These are phyloP conservation scores for Ampelocalamus luodianensis DNA, from an alignment of 176 grass and related monocot genomes.

Conservation along the genomic window DNA sequence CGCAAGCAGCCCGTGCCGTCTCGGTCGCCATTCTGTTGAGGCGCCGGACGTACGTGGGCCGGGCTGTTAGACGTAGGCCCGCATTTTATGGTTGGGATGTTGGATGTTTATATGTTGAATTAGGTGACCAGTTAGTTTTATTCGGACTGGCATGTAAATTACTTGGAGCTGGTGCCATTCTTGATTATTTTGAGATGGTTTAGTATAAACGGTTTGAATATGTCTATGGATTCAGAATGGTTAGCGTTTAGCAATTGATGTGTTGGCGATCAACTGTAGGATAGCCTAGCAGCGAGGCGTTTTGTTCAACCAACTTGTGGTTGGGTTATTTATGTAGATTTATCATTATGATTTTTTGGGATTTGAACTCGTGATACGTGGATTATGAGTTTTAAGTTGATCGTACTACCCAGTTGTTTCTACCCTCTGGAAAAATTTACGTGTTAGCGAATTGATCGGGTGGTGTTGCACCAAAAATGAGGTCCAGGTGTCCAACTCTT, in stretches of 20 bases:
- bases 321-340: too few relatives aligned
- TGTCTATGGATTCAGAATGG: background rate
- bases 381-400: too few relatives aligned
- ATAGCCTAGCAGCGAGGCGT: too few relatives aligned
- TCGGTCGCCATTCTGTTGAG: constrained; percentile 44
- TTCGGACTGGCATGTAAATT: background rate
- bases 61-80: background rate
- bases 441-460: too few relatives aligned
- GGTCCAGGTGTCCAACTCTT: too few relatives aligned
- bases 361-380: too few relatives aligned
- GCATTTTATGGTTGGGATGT: background rate
- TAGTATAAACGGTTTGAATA: background rate
- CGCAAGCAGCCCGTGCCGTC: constrained; percentile 48
- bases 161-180: background rate
- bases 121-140: too few relatives aligned
- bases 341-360: too few relatives aligned
- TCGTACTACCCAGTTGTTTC: too few relatives aligned
- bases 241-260: background rate
- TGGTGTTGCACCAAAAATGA: too few relatives aligned
- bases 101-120: background rate
- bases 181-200: background rate
- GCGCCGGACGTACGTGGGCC: background rate
- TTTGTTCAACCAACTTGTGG: too few relatives aligned
- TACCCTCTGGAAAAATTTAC: too few relatives aligned
- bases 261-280: background rate